These are phyloP conservation scores for Pseudogymnoascus sp. DNA, from an alignment of 2,329 filamentous ascomycete species.

Conservation along the genomic window DNA sequence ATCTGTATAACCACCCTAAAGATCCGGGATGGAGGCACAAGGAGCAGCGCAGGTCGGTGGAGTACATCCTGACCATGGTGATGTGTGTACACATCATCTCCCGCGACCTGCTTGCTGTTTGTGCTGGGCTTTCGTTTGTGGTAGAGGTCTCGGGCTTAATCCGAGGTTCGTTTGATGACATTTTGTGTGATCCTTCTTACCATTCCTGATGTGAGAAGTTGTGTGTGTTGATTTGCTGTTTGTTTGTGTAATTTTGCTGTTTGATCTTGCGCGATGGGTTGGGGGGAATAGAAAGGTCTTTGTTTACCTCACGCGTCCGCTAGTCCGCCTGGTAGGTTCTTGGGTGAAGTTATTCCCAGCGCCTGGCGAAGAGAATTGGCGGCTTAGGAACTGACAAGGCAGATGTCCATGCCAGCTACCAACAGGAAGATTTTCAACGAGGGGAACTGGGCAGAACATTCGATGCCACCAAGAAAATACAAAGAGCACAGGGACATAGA, in stretches of 20 bases:
- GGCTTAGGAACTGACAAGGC: not conserved
- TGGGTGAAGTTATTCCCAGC: not conserved
- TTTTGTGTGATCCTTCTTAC: not conserved
- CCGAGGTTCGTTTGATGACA: not conserved
- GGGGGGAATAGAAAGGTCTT: not conserved
- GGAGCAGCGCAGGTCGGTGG: constrained; percentile 43
- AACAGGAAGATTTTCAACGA: not conserved
- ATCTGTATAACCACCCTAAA: constrained; percentile 67
- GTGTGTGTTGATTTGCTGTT: not conserved
- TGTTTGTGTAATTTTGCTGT: not conserved
- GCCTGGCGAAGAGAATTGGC: not conserved
- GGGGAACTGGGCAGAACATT: not conserved
- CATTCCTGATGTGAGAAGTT: not conserved
- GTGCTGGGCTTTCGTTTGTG: not conserved
- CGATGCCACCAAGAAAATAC: not conserved
- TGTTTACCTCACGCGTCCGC: not conserved
- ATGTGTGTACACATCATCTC: constrained; percentile 51
- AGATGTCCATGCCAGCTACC: not conserved
- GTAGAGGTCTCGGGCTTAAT: not conserved
- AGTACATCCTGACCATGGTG: constrained; percentile 59
- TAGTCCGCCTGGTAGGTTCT: not conserved
- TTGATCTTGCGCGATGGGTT: not conserved
- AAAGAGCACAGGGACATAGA: not conserved
- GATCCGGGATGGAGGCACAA: constrained; percentile 47
- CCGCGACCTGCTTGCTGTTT: not conserved